Evolutionary conservation across 1,139 yeast genomes (phyloP), one percentile per base, ranked within the genome.

Genomic region (Pichia sp.): DNA sequence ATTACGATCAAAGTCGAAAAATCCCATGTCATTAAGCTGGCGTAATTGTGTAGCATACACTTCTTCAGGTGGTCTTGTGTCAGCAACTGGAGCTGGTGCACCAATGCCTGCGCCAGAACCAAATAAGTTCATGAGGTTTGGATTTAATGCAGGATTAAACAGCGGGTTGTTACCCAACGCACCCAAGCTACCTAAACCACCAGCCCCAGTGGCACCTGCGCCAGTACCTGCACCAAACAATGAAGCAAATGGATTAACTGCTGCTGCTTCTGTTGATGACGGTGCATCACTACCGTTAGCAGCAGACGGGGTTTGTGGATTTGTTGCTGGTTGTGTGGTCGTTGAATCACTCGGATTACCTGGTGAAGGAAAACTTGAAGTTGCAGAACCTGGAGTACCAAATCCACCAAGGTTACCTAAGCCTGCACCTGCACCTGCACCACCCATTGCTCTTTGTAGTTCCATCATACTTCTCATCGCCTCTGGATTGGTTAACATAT

Each of bases 1-100:
- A 62, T 92, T 92, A 58, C 87, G 76, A 57, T 92, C 97, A 62
- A 90, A 92, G 59, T 92, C 97, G 57, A 79, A 82, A 69, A 92
- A 92, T 3, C 98, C 98, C 84, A 92, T 87, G 63, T 92, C 98
- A 65, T 92, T 92, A 64, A 92, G 76, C 66, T 90, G 97, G 62
- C 95, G 79, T 60, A 92, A 73, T 65, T 92, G 97, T n/a, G 73
- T 65, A 64, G 86, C 96, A 67, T 84, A 92, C 53, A 95, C 77
- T 66, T 88, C 97, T 71, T 92, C 98, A 12, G 97, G 97, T 3
- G 98, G 97, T 62, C 97, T 77, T 53, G 68, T 84, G 60, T 90
- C 97, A n/a, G 69, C 76, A 15, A 69, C 76, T n/a, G 61, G 56
- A 30, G 65, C 59, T n/a, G 43, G 13, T 4, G 44, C 39, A 20